phyloP scores from a whole-genome alignment of 1,139 yeast species.

The Diutina mesorugosa region DNA sequence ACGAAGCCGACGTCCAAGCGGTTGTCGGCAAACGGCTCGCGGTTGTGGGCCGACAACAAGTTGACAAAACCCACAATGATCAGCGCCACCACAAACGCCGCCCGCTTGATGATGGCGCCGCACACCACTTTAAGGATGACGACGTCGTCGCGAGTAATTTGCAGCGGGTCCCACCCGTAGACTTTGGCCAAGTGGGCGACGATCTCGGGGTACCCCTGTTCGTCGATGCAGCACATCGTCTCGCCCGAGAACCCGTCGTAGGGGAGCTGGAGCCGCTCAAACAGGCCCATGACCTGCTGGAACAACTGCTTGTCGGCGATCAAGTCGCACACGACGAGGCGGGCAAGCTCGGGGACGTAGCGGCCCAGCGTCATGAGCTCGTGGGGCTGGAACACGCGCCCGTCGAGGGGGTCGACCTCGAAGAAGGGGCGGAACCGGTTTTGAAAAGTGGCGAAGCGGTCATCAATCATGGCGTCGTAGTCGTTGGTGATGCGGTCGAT shows the following conservation, averaged over 20 bases:
- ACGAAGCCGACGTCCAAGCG: conserved; percentile 27
- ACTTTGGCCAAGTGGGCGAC: conserved; percentile 10
- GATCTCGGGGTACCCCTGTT: conserved; percentile 14
- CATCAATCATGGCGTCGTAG: conserved; percentile 25
- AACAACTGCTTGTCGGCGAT: conserved; percentile 7
- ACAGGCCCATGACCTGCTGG: background rate
- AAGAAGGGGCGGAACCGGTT: conserved; percentile 19
- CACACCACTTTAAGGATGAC: conserved; percentile 15
- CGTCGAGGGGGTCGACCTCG: conserved; percentile 16
- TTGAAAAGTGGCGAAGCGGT: conserved; percentile 13
- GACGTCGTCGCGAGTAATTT: conserved; percentile 15
- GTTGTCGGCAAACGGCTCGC: conserved; percentile 7
- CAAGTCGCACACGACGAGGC: conserved; percentile 27
- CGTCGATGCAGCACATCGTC: conserved; percentile 24
- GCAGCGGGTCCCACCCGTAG: conserved; percentile 13
- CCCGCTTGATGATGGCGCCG: conserved; percentile 20
- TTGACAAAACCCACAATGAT: conserved; percentile 23
- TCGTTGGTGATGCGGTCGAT: conserved; percentile 18
- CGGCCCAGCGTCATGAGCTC: conserved; percentile 45
- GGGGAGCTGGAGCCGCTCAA: conserved; percentile 3
- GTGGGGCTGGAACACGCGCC: conserved; percentile 36
- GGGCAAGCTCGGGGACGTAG: conserved; percentile 39
- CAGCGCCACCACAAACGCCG: conserved; percentile 28
- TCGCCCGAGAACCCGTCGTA: conserved; percentile 31
- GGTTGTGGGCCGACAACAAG: conserved; percentile 19